phyloP scores from a whole-genome alignment of 768 basidiomycete genomes.

The Kwoniella heveanensis region DNA sequence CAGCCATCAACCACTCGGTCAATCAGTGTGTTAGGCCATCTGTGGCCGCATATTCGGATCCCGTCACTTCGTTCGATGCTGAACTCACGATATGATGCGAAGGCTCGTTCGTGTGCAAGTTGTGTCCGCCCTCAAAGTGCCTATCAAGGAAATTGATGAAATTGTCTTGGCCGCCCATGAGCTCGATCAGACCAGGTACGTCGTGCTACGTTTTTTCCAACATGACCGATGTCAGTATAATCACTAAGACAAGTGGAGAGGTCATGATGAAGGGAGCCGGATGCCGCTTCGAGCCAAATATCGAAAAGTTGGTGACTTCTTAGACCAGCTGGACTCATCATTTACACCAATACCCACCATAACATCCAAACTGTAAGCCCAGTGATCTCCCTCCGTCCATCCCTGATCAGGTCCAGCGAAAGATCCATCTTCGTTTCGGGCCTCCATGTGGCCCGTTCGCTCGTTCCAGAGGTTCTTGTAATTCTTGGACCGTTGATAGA shows the following conservation, averaged over 20 bases:
- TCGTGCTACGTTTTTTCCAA: slow-evolving; percentile 62
- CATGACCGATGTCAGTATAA: not conserved
- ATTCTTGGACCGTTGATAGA: slow-evolving; percentile 63
- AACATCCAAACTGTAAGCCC: slow-evolving; percentile 78
- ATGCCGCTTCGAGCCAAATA: no score
- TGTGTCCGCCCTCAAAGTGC: slow-evolving; percentile 63
- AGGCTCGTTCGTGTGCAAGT: slow-evolving; percentile 83
- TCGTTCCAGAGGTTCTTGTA: slow-evolving; percentile 71
- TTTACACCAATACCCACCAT: slow-evolving; percentile 33
- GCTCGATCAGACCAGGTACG: slow-evolving; percentile 64
- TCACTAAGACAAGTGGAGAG: no score
- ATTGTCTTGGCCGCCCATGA: slow-evolving; percentile 66
- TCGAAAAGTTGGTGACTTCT: no score
- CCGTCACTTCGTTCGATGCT: no score
- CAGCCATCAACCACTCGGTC: no score
- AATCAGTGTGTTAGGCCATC: no score
- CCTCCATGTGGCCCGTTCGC: slow-evolving; percentile 79
- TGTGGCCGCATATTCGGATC: no score
- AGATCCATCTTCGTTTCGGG: slow-evolving; percentile 62
- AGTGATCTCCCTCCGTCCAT: slow-evolving; percentile 80
- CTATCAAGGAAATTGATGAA: slow-evolving; percentile 64
- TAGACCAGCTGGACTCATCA: no score
- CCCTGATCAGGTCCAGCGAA: slow-evolving; percentile 61
- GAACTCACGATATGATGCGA: slow-evolving; percentile 69
- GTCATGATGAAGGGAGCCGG: no score